Base-by-base conservation (phyloP, 805 yeast genomes). In the Saccharomyces jurei region DNA sequence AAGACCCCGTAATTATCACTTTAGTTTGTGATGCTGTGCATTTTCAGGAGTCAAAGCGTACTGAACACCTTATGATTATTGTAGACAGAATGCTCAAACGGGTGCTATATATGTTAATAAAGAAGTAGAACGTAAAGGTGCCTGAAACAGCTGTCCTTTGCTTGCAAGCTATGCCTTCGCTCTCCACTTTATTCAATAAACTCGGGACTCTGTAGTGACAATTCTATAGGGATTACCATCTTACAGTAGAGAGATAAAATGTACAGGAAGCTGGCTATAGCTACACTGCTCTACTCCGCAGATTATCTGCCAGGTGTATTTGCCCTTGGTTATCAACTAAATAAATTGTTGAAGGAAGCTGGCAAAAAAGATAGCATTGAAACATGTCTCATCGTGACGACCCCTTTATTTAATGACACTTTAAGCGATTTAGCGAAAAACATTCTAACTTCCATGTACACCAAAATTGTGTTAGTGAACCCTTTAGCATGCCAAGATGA, bases 271-370 rank as follows among this genome's bases (percentile, higher is more conserved):
- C 41, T 52, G 44, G 67, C 66, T 8, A 53, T 66, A 36, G 63
- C 62, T 9, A 58, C 84, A 1, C 69, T 81, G 26, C 68, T 82
- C 30, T 82, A 78, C 63, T 73, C 79, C 27, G 67, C 77, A 17
- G 73, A 74, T 41, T 82, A 82, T 63, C 64, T 82, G 27, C 82
- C 86, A 1, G 87, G 87, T 21, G 80, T 82, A 0, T 68, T 81
- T 31, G 79, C 81, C 1, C 64, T 82, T 41, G 85, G 80, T 0
- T 61, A 59, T 31, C 68, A 73, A 22, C 58, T 77, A 8, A 66
- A 63, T 41, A 64, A 60, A n/a, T 21, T 62, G 11, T 50, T 63
- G 13, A 28, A 55, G 29, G 55, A 51, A 17, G 47, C 53, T 17
- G 29, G 53, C 25, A 29, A 21, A 32, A 26, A 50, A 14, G 27